Evolutionary conservation across 2,329 filamentous ascomycete species (phyloP).

Genomic region (Boeremia lycopersici): DNA sequence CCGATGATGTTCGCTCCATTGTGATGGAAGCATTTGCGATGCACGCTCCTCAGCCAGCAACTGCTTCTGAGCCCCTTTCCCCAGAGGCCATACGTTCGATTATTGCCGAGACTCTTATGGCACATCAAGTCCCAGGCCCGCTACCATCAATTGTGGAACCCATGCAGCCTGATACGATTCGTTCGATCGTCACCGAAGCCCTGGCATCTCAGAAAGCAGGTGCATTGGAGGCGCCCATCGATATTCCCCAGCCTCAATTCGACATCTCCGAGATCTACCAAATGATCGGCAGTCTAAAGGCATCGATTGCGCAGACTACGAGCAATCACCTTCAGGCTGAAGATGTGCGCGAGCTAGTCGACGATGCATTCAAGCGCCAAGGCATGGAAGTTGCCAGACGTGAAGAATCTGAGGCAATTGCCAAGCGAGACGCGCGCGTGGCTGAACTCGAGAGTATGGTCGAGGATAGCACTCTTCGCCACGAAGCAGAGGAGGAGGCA

Average conservation of each 20-base stretch:
- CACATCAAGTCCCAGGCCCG: conserved; percentile 29
- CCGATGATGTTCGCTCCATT: conserved; percentile 38
- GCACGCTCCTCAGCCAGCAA: conserved; percentile 29
- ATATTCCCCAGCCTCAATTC: conserved; percentile 44
- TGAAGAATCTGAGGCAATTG: conserved; percentile 36
- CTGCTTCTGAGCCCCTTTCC: conserved; percentile 25
- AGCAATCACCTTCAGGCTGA: conserved; percentile 54
- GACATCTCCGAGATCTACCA: conserved; percentile 54
- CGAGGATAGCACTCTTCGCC: conserved; percentile 40
- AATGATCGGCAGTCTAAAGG: conserved; percentile 55
- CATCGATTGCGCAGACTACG: conserved; percentile 54
- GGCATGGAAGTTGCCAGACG: conserved; percentile 36
- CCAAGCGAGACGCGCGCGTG: conserved; percentile 44
- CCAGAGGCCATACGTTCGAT: conserved; percentile 37
- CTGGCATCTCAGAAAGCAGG: conserved; percentile 40
- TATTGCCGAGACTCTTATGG: conserved; percentile 34
- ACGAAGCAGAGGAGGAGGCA: conserved; percentile 51
- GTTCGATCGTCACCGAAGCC: conserved; percentile 43
- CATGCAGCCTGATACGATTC: conserved; percentile 43
- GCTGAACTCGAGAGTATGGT: conserved; percentile 44
- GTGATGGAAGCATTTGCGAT: conserved; percentile 65
- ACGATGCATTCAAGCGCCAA: conserved; percentile 46
- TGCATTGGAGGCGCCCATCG: conserved; percentile 38
- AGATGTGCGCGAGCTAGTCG: conserved; percentile 47
- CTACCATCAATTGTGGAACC: conserved; percentile 29